These are phyloP conservation scores for Hortiboletus rubellus DNA, from an alignment of 1,284 basidiomycete genomes.

Conservation along the genomic window DNA sequence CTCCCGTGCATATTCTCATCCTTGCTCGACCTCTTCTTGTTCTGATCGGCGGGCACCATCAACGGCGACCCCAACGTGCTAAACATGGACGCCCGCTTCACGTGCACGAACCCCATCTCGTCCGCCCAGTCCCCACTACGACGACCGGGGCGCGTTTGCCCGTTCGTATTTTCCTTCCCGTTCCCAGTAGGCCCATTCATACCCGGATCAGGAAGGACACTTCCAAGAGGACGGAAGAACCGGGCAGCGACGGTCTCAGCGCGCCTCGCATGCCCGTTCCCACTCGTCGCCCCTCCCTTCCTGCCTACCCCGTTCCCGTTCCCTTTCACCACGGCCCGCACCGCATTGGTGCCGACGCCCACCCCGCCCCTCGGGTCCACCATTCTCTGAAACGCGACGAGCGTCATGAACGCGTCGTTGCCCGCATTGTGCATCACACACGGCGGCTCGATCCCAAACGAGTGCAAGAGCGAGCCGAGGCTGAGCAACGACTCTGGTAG, in stretches of 20 bases:
- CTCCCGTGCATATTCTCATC: slow-evolving; percentile 3
- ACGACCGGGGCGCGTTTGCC: neutral
- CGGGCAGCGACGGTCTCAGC: slow-evolving; percentile 19
- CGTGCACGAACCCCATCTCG: slow-evolving; percentile 21
- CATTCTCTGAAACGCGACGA: slow-evolving; percentile 65
- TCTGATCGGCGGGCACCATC: slow-evolving; percentile 5
- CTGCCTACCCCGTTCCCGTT: neutral
- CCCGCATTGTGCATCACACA: slow-evolving; percentile 63
- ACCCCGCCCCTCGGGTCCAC: slow-evolving; percentile 44
- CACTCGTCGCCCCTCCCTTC: neutral
- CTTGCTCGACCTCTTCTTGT: neutral
- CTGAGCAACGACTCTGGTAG: slow-evolving; percentile 50
- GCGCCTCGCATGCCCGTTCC: slow-evolving; percentile 4
- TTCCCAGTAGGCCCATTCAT: too few relatives aligned
- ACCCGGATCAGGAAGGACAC: neutral
- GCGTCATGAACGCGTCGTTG: slow-evolving; percentile 66
- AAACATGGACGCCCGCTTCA: slow-evolving; percentile 23
- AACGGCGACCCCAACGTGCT: slow-evolving; percentile 11
- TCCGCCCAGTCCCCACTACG: slow-evolving; percentile 10
- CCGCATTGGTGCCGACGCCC: neutral
- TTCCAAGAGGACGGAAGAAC: slow-evolving; percentile 17
- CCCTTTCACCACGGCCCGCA: neutral
- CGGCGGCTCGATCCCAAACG: slow-evolving; percentile 44
- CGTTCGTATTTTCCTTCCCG: neutral
- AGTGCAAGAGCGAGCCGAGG: slow-evolving; percentile 54